Percentiles rank a stretch among this genome's conserved stretches.
Conservation (phyloP, 257 asterid species). For the Nicotiana benthamiana region DNA sequence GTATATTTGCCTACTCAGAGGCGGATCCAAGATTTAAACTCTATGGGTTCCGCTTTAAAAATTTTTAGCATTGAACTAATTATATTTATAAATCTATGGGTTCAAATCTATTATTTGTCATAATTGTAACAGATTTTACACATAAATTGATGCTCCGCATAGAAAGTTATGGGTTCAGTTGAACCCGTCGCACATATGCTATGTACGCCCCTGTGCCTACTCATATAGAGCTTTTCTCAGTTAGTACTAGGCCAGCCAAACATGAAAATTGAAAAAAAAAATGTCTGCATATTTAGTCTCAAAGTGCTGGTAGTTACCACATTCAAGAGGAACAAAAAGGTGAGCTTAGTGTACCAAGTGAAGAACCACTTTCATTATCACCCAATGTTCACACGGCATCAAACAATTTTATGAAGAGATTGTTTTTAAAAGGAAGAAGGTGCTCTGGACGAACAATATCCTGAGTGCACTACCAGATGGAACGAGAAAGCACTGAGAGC, state of each 20-base stretch:
- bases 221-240: no score
- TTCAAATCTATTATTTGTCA: no score
- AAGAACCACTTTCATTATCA: not conserved
- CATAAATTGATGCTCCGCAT: no score
- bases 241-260: not conserved
- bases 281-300: not conserved
- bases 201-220: not conserved
- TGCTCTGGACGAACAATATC: not conserved
- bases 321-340: not conserved
- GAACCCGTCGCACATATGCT: no score
- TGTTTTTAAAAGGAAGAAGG: not conserved
- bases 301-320: not conserved
- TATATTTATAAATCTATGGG: no score
- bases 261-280: not conserved
- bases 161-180: no score
- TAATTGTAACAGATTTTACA: no score
- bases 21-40: no score
- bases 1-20: not conserved
- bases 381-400: not conserved
- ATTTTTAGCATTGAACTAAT: no score
- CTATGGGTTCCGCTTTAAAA: no score
- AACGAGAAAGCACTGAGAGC: not conserved
- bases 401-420: not conserved
- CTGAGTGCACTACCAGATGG: not conserved
- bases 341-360: not conserved